Evolutionary conservation across 2,329 filamentous ascomycete species (phyloP), one percentile per base, ranked within the genome.

Genomic region (Aspergillus fumigatiaffinis): DNA sequence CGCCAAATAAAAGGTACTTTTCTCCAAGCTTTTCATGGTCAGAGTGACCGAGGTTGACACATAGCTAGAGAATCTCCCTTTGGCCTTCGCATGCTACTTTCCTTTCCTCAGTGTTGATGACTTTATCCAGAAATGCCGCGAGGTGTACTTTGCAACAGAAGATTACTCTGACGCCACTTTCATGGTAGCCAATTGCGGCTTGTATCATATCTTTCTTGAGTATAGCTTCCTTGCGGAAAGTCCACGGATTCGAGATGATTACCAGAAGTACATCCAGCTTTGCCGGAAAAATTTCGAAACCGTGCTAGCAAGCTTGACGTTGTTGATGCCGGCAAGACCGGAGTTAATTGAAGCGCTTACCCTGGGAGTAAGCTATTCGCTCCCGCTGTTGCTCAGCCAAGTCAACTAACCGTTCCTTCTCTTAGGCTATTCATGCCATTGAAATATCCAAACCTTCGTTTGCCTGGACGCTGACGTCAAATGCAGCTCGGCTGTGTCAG

Each of bases 381-480:
- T 14, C 32, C 48, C n/a, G 4, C 9, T 23, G 4, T 55, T 17
- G 12, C 41, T 8, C 5, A 17, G 4, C 6, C 47, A 50, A 52
- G 52, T 63, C 44, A 5, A 63, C 60, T 52, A 29, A 8, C 6
- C 20, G 5, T 7, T 14, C 23, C 20, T 17, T 14, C 44, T 23
- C 23, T 14, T 17, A 87, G 83, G 79, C 83, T 4, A 73, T 84
- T n/a, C 84, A 87, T 63, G 80, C 85, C 12, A 80, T 87, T 50
- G 85, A 88, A 59, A 77, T 82, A 14, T 85, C 84, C 3, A 83
- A 84, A 42, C 84, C 85, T 0, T 84, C 84, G 0, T 77, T 88
- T 3, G 84, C 83, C n/a, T 87, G 85, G 81, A 82, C 84, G n/a
- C 73, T 88, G 20, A 82, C 80, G 25, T 82, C 81, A 6, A 79